phyloP scores from a whole-genome alignment of 2,329 filamentous ascomycete species.

The Ascochyta lentis region DNA sequence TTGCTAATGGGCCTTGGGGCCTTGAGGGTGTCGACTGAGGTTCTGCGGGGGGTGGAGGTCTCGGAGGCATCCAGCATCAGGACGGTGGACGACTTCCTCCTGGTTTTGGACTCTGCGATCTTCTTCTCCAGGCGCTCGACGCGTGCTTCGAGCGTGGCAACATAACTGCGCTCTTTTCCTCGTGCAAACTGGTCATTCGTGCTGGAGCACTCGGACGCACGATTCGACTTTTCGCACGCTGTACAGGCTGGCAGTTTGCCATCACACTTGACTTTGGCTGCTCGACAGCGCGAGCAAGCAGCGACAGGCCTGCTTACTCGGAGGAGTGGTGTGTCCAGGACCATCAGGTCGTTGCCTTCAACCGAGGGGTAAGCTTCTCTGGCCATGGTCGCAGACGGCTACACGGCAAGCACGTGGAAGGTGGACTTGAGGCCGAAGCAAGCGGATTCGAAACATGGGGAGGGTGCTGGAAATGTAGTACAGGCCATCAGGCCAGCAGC shows the following conservation, averaged over 20 bases:
- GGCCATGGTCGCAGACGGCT: not conserved
- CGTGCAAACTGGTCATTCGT: slow-evolving; percentile 95
- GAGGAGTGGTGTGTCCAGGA: slow-evolving; percentile 64
- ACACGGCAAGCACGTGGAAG: slow-evolving; percentile 2
- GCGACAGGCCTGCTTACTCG: slow-evolving; percentile 80
- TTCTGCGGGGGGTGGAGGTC: slow-evolving; percentile 59
- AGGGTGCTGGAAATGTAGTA: slow-evolving; percentile 1
- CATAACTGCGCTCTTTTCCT: slow-evolving; percentile 96
- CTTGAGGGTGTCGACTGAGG: slow-evolving; percentile 46
- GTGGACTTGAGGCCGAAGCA: not conserved
- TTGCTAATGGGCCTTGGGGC: slow-evolving; percentile 42
- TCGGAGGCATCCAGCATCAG: slow-evolving; percentile 66
- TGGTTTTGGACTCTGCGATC: slow-evolving; percentile 69
- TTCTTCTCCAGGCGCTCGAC: slow-evolving; percentile 87
- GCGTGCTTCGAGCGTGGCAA: slow-evolving; percentile 89
- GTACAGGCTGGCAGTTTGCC: slow-evolving; percentile 95
- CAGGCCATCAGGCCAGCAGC: slow-evolving; percentile 3
- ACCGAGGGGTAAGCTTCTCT: slow-evolving; percentile 15
- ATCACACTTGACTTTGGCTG: slow-evolving; percentile 97
- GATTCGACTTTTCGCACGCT: slow-evolving; percentile 90
- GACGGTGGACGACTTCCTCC: slow-evolving; percentile 75
- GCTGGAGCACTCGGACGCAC: slow-evolving; percentile 85
- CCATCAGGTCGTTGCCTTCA: slow-evolving; percentile 43
- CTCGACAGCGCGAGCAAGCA: slow-evolving; percentile 81
- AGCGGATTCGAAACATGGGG: not conserved